These are phyloP conservation scores for Posidonia oceanica DNA, from an alignment of 116 monocot species.

Conservation along the genomic window DNA sequence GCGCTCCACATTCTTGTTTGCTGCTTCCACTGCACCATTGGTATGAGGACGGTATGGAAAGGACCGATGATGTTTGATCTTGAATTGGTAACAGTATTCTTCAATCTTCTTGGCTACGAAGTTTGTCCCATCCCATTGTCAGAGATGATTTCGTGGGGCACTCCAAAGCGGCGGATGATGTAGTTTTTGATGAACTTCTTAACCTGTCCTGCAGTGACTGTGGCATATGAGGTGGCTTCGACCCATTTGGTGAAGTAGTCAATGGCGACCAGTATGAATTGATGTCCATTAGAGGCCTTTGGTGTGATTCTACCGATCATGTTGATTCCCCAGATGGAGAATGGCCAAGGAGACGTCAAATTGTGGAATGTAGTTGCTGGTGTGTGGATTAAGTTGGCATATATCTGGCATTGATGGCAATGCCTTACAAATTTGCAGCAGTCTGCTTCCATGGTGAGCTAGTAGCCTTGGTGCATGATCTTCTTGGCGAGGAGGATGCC, in stretches of 20 bases:
- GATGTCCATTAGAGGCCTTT: neutral
- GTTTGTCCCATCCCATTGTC: conserved; percentile 5
- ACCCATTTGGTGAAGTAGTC: neutral
- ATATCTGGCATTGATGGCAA: neutral
- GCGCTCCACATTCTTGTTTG: too few species aligned
- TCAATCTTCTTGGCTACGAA: neutral
- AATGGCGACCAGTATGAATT: neutral
- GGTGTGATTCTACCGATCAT: neutral
- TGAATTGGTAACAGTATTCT: too few species aligned
- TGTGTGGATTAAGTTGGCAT: neutral
- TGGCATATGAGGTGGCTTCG: neutral
- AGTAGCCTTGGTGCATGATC: too few species aligned
- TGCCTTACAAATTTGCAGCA: neutral
- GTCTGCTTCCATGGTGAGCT: too few species aligned
- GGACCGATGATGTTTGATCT: too few species aligned
- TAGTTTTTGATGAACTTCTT: conserved; percentile 5
- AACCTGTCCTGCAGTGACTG: neutral
- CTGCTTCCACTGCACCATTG: too few species aligned
- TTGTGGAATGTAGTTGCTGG: neutral
- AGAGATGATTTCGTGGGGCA: conserved; percentile 1
- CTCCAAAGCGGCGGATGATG: conserved; percentile 1
- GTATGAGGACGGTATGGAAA: too few species aligned
- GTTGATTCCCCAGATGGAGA: neutral
- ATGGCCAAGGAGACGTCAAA: neutral
- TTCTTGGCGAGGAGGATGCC: too few species aligned